phyloP scores from a whole-genome alignment of 305 asterid species.

The Petunia hybrid region DNA sequence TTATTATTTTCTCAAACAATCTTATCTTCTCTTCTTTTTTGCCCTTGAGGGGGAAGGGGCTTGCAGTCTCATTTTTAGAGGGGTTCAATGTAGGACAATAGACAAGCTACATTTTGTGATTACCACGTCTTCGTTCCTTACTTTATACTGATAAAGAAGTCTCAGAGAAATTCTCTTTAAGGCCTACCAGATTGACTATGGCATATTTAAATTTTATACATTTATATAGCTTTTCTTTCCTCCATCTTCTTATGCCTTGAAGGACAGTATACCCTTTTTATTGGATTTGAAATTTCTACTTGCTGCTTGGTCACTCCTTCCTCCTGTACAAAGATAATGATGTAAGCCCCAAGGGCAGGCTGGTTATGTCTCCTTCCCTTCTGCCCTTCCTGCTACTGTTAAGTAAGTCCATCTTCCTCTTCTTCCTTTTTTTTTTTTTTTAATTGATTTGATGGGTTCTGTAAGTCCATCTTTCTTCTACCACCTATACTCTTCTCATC shows the following conservation, averaged over 20 bases:
- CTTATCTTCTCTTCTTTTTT: neutral
- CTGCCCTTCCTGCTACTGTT: neutral
- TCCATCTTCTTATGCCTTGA: slow-evolving; percentile 16
- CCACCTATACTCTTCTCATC: neutral
- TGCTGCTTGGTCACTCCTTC: slow-evolving; percentile 17
- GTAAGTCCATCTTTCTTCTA: neutral
- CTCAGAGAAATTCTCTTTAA: neutral
- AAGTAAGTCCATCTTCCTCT: neutral
- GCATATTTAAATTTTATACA: slow-evolving; percentile 1
- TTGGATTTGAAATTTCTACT: slow-evolving; percentile 14
- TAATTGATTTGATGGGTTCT: too few species aligned
- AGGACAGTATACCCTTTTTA: slow-evolving; percentile 7
- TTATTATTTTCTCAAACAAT: neutral
- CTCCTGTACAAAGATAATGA: neutral
- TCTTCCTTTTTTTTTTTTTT: too few species aligned
- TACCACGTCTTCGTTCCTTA: neutral
- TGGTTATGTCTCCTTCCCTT: slow-evolving; percentile 22
- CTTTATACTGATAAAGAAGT: neutral
- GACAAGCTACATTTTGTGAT: neutral
- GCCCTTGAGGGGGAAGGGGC: neutral
- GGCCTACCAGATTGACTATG: slow-evolving; percentile 1
- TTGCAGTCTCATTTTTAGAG: neutral
- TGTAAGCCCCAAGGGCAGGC: neutral
- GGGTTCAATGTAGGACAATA: neutral
- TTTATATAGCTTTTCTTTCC: neutral